These are phyloP conservation scores for Colletotrichum godetiae DNA, from an alignment of 2,329 filamentous ascomycete species.

Conservation along the genomic window DNA sequence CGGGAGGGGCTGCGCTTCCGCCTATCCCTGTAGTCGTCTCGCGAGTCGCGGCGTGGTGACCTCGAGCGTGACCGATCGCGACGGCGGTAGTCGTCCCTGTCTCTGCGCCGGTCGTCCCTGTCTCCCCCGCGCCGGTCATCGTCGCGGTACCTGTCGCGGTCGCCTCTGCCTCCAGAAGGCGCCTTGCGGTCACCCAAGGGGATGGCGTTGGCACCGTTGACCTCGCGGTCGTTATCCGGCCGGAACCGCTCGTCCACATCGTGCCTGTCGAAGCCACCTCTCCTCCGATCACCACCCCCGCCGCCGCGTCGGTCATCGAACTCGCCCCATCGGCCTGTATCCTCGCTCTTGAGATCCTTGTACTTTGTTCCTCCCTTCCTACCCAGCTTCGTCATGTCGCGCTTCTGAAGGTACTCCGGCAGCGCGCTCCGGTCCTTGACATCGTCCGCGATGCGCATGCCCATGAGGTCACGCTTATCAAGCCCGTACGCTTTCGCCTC, in stretches of 20 bases:
- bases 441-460: conserved; percentile 84
- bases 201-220: conserved; percentile 76
- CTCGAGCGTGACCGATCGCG: conserved; percentile 59
- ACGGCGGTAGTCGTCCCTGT: conserved; percentile 47
- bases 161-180: conserved; percentile 39
- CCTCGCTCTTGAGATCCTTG: conserved; percentile 86
- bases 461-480: conserved; percentile 86
- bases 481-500: conserved; percentile 81
- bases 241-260: conserved; percentile 74
- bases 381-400: conserved; percentile 93
- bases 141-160: conserved; percentile 43
- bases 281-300: conserved; percentile 44
- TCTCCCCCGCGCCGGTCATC: conserved; percentile 42
- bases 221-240: conserved; percentile 65
- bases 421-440: conserved; percentile 83
- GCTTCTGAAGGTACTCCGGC: conserved; percentile 90
- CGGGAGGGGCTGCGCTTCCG: conserved; percentile 69
- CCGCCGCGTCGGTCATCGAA: conserved; percentile 61
- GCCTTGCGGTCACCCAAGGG: conserved; percentile 72
- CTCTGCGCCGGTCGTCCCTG: conserved; percentile 44
- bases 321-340: conserved; percentile 88
- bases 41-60: conserved; percentile 60
- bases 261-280: conserved; percentile 50
- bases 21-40: conserved; percentile 58
- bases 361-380: conserved; percentile 93